A percentile compares a stretch with the other conserved stretches of the same genome.
Conservation (phyloP, 305 asterid species). For the Fraxinus latifolia region DNA sequence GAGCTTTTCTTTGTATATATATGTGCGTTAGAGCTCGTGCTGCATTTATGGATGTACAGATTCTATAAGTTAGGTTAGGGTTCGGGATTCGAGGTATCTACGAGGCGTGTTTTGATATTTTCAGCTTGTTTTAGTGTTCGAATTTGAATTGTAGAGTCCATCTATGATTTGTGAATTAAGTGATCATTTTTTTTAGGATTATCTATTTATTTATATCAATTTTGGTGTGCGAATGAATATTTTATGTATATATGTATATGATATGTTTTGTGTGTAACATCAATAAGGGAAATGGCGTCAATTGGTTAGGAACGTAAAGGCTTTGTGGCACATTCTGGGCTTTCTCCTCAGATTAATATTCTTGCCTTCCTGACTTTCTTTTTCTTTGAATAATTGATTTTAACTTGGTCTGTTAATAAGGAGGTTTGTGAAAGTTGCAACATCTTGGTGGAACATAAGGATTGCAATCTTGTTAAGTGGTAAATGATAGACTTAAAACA, state of each 20-base stretch:
- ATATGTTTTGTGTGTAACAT: neutral
- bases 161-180: slow-evolving; percentile 11
- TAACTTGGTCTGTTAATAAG: neutral
- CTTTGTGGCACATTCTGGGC: neutral
- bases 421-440: neutral
- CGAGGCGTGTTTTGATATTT: neutral
- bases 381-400: neutral
- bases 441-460: neutral
- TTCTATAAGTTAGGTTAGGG: neutral
- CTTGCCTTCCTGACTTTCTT: neutral
- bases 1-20: neutral
- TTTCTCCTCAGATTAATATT: neutral
- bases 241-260: no score
- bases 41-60: neutral
- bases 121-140: neutral
- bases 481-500: neutral
- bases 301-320: neutral
- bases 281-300: neutral
- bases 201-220: neutral
- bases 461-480: neutral
- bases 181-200: neutral
- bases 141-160: slow-evolving; percentile 2
- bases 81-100: slow-evolving; percentile 11
- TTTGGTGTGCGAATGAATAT: no score
- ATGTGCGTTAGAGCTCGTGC: neutral